A percentile compares a stretch with the other conserved stretches of the same genome.
Conservation (phyloP, 495 filamentous ascomycete species). For the Neurospora sp. region DNA sequence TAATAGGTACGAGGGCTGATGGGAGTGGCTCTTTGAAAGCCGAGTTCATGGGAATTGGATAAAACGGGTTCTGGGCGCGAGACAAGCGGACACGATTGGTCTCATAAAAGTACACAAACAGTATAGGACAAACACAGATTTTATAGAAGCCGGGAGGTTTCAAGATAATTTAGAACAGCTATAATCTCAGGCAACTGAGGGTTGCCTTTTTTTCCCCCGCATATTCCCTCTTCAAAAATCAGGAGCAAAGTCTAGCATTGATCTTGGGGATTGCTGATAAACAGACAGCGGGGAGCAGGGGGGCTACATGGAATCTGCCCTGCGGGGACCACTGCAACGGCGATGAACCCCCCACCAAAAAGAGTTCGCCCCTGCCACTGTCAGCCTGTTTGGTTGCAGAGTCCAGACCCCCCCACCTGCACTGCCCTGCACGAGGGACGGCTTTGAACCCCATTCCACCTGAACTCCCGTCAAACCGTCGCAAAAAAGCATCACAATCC, state of each 20-base stretch:
- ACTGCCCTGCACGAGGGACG: neutral
- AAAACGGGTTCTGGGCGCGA: neutral
- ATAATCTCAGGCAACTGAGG: neutral
- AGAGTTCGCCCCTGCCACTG: neutral
- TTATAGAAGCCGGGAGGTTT: neutral
- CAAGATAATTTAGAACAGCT: neutral
- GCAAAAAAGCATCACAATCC: neutral
- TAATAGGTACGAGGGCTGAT: neutral
- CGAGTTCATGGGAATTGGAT: neutral
- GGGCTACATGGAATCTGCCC: neutral
- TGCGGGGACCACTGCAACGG: neutral
- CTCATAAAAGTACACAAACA: neutral
- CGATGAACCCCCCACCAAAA: neutral
- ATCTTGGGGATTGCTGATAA: neutral
- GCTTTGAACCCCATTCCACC: neutral
- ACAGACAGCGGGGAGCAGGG: neutral
- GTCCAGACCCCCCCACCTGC: neutral
- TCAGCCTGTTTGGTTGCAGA: neutral
- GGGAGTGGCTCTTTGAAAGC: neutral
- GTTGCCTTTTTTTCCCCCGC: neutral
- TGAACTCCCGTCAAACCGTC: neutral
- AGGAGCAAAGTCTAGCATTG: neutral
- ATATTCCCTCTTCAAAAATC: neutral
- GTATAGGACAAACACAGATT: neutral
- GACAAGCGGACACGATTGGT: neutral